Evolutionary conservation across 352 stramenopile species (phyloP).

Genomic region (Phytophthora pinifolia): DNA sequence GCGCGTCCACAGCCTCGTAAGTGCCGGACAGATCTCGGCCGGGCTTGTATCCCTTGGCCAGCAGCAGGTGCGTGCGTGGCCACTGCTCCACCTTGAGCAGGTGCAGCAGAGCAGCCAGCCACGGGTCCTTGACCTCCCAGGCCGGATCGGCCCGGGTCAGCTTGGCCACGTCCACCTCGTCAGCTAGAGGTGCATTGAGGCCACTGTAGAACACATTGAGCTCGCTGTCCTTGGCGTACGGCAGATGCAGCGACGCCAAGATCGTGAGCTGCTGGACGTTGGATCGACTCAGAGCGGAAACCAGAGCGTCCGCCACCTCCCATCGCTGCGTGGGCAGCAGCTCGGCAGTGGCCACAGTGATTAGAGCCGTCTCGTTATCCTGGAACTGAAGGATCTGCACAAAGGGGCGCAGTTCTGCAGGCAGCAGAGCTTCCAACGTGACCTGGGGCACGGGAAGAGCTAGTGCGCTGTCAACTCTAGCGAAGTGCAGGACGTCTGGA

Average conservation of each 20-base stretch:
- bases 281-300: conserved; percentile 34
- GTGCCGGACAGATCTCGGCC: conserved; percentile 48
- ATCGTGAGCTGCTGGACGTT: conserved; percentile 46
- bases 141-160: conserved; percentile 28
- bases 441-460: conserved; percentile 6
- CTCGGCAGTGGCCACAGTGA: conserved; percentile 37
- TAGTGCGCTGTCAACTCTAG: conserved; percentile 19
- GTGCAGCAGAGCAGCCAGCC: conserved; percentile 52
- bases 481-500: conserved; percentile 41
- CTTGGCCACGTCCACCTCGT: not conserved
- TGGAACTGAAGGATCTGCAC: conserved; percentile 22
- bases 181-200: conserved; percentile 26
- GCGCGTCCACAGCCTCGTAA: conserved; percentile 51
- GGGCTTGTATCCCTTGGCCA: conserved; percentile 67
- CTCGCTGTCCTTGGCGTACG: conserved; percentile 47
- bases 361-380: conserved; percentile 25
- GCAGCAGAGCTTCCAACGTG: conserved; percentile 12
- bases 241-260: conserved; percentile 55
- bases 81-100: conserved; percentile 54
- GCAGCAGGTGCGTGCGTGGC: conserved; percentile 47
- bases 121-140: conserved; percentile 62
- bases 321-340: conserved; percentile 33
- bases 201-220: conserved; percentile 47
- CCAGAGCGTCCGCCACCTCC: conserved; percentile 47
- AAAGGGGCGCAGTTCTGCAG: conserved; percentile 13